A percentile compares a stretch with the other conserved stretches of the same genome.
Conservation (phyloP, 805 yeast species). For the Tetrapisispora nanseiensis region DNA sequence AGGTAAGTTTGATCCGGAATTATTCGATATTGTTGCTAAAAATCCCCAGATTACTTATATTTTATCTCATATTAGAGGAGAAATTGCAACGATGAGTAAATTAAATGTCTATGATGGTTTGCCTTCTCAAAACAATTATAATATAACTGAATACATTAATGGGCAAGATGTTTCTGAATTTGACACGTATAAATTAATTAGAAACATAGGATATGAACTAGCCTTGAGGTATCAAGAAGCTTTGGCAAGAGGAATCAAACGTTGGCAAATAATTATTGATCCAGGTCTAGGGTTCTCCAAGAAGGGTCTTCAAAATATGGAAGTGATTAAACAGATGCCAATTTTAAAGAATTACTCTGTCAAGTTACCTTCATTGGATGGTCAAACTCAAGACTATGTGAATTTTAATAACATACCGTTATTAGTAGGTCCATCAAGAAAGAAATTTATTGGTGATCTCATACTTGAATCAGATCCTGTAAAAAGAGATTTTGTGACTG, state of each 20-base stretch:
- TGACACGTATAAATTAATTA: constrained; percentile 33
- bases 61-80: constrained; percentile 78
- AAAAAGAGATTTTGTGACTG: constrained; percentile 68
- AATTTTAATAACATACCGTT: constrained; percentile 43
- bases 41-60: constrained; percentile 62
- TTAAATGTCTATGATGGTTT: constrained; percentile 44
- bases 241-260: constrained; percentile 48
- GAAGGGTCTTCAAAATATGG: constrained; percentile 55
- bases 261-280: constrained; percentile 89
- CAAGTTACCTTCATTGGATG: background rate
- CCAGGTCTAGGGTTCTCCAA: constrained; percentile 99
- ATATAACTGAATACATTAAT: constrained; percentile 11
- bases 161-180: constrained; percentile 9
- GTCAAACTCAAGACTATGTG: constrained; percentile 13
- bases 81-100: constrained; percentile 59
- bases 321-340: constrained; percentile 44
- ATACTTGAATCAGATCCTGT: constrained; percentile 47
- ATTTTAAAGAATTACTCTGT: constrained; percentile 40
- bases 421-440: constrained; percentile 81
- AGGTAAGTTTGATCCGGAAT: constrained; percentile 58
- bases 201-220: constrained; percentile 59
- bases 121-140: constrained; percentile 13
- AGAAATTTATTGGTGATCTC: constrained; percentile 71
- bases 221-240: constrained; percentile 47
- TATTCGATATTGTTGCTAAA: constrained; percentile 61